These are phyloP conservation scores for Flaveria floridana DNA, from an alignment of 140 eudicot species.

Conservation along the genomic window DNA sequence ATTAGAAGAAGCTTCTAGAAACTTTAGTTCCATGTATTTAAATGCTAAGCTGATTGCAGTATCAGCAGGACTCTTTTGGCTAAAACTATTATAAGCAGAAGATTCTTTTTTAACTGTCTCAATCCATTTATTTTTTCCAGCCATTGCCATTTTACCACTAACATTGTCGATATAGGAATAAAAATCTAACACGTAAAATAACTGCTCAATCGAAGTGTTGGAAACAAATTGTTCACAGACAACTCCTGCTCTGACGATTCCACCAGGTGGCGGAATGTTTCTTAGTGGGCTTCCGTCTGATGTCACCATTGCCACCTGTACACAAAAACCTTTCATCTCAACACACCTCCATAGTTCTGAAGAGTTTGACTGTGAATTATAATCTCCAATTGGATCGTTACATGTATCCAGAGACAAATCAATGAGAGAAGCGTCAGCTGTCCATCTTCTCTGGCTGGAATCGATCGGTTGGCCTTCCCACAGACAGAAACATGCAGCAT, in stretches of 20 bases:
- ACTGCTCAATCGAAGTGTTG: slow-evolving; percentile 81
- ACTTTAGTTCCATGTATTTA: slow-evolving; percentile 62
- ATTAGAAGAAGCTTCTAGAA: slow-evolving; percentile 61
- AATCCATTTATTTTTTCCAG: slow-evolving; percentile 39
- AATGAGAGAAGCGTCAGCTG: slow-evolving; percentile 60
- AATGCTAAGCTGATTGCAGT: slow-evolving; percentile 60
- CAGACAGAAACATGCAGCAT: slow-evolving; percentile 88
- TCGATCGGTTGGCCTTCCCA: slow-evolving; percentile 91
- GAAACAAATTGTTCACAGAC: slow-evolving; percentile 69
- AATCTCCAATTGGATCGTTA: slow-evolving; percentile 24
- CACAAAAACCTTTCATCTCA: slow-evolving; percentile 58
- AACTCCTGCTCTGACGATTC: slow-evolving; percentile 75
- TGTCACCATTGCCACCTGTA: slow-evolving; percentile 95
- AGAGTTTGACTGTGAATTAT: slow-evolving; percentile 30
- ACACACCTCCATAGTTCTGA: slow-evolving; percentile 72
- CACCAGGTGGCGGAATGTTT: slow-evolving; percentile 81
- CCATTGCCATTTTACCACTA: slow-evolving; percentile 56
- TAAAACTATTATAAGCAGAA: slow-evolving; percentile 33
- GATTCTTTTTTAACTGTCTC: slow-evolving; percentile 38
- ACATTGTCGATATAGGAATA: slow-evolving; percentile 62
- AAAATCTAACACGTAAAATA: slow-evolving; percentile 77
- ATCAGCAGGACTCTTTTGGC: slow-evolving; percentile 80
- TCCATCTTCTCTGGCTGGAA: slow-evolving; percentile 79
- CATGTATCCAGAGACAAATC: slow-evolving; percentile 61
- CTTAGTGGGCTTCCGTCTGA: slow-evolving; percentile 80